Base-by-base conservation (phyloP, 1,139 yeast species). In the Suhomyces terraborum region DNA sequence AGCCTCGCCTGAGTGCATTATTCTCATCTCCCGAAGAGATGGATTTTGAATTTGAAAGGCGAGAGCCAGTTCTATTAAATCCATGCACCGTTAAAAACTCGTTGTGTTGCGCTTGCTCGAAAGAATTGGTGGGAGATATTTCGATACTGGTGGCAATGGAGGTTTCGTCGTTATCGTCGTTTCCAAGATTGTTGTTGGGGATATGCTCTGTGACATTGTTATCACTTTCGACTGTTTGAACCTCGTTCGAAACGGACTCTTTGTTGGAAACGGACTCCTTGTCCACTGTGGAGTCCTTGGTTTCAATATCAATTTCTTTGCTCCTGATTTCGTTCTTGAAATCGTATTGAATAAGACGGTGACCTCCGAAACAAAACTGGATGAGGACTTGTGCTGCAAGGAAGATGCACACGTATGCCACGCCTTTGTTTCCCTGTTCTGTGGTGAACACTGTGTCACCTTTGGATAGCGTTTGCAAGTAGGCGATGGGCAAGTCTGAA, bases 401-500 rank as follows among this genome's bases (percentile, higher is more conserved):
- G 54, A 83, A 88, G 34, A 91, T 83, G 58, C 91, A 84, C 16
- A 88, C 84, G 60, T 86, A 88, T 0, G 97, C 95, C 23, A 86
- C 87, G 10, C 98, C 98, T 52, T 78, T 77, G 44, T 79, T 77
- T 23, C 88, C 88, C 48, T 87, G 80, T 2, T 60, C 75, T 1
- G 66, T 46, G 0, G 79, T 63, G 52, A 91, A 84, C 5, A 73
- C 59, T 2, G 78, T 69, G 0, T 79, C 70, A 0, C 89, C 82
- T n/a, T 77, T 69, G 25, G 86, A 82, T 59, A 89, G 67, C 1
- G 95, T 84, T 54, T 88, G 95, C 30, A 89, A 72, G 53, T 88
- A 88, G 0, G 96, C 96, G 53, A 89, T 86, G 1, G 96, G 96
- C 46, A 89, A 69, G 64, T 89, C 96, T 8, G 93, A 80, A 36